Base-by-base conservation (phyloP, 805 yeast species). In the Ogataea polymorpha region DNA sequence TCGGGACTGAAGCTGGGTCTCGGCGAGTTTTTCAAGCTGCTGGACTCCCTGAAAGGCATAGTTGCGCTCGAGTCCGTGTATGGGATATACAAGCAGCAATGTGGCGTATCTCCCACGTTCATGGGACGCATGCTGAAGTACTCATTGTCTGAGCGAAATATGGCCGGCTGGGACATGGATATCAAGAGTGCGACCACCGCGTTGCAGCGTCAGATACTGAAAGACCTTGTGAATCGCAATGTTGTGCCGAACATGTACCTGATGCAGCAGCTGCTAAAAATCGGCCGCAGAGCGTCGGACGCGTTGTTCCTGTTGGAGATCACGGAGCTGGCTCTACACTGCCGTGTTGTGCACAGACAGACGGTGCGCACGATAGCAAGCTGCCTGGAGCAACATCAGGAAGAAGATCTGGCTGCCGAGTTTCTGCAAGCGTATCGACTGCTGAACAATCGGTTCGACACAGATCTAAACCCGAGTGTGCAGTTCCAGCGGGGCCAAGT, bases 121-220 rank as follows among this genome's bases (percentile, higher is more conserved):
- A n/a, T 24, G 13, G 27, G 27, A 10, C n/a, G 27, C n/a, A 12
- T 24, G 27, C 27, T 24, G n/a, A 24, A 24, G 6, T 24, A 24
- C 27, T 24, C 27, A 8, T 2, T n/a, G 27, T 24, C 27, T 6
- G 14, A 14, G 27, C n/a, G 27, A 24, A 24, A 24, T 24, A 24
- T 24, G 27, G 13, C 13, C 14, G 13, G 27, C 6, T 24, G 27
- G 27, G 14, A 24, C n/a, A 3, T 5, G 6, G 27, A 24, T 6
- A 12, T 13, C 1, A n/a, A 11, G 12, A 6, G 6, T 12, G 14
- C 13, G 13, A 24, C 14, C 7, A 5, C 14, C 8, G 5, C 2
- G 86, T 96, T 78, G 4, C 35, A 32, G 25, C 25, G 18, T 12
- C 8, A 9, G 17, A 8, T 32, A 15, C 12, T 32, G 17, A 7